Conservation (phyloP, 140 eudicot genomes). For the Erigeron philadelphicus region DNA sequence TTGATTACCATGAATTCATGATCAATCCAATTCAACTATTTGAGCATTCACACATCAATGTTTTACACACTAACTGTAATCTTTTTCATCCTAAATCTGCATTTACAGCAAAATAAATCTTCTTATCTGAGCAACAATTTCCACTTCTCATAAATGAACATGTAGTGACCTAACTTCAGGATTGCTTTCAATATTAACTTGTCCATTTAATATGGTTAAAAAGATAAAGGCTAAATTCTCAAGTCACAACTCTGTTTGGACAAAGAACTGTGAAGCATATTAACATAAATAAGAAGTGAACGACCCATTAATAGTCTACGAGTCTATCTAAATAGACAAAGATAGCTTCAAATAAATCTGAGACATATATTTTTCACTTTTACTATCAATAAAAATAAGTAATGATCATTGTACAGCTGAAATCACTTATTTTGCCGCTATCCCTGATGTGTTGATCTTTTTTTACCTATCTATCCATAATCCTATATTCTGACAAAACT, state of each 20-base stretch:
- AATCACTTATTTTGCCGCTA: not conserved
- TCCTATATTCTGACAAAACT: not conserved
- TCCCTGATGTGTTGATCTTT: not conserved
- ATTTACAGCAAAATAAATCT: too few relatives aligned
- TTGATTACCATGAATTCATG: constrained; percentile 1
- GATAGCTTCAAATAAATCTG: not conserved
- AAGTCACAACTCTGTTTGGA: not conserved
- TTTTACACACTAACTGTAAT: constrained; percentile 2
- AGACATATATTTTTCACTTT: not conserved
- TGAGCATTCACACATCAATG: constrained; percentile 3
- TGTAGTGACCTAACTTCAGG: not conserved
- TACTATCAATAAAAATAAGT: constrained; percentile 6
- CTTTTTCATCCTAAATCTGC: not conserved
- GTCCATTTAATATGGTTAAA: constrained; percentile 1
- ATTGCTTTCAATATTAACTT: not conserved
- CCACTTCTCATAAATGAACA: not conserved
- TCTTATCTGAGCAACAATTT: too few relatives aligned
- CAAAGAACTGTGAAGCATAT: not conserved
- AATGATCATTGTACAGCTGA: not conserved
- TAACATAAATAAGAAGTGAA: not conserved
- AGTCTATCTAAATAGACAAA: too few relatives aligned
- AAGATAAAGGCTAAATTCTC: not conserved
- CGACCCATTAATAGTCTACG: not conserved
- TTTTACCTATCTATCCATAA: constrained; percentile 8
- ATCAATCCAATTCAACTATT: not conserved